phyloP scores from a whole-genome alignment of 1,284 basidiomycete species.

The Sanghuangporus baumii region DNA sequence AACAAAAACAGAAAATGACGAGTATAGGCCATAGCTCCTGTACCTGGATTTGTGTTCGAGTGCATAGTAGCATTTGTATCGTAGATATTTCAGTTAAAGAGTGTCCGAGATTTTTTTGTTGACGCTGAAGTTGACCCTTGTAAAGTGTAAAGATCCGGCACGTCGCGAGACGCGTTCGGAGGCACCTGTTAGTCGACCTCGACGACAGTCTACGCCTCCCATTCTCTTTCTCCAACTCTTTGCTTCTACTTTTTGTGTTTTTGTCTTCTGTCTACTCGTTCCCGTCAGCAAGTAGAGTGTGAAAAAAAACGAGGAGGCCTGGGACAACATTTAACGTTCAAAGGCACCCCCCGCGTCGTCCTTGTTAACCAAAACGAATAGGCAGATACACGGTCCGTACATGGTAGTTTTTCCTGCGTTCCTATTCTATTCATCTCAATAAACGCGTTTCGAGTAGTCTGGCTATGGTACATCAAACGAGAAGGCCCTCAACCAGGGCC shows the following conservation, averaged over 20 bases:
- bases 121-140: background rate
- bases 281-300: background rate
- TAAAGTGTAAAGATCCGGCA: background rate
- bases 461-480: background rate
- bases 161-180: background rate
- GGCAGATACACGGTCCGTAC: background rate
- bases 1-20: background rate
- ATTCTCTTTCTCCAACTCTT: background rate
- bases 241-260: background rate
- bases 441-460: background rate
- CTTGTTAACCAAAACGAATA: background rate
- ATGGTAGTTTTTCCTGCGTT: background rate
- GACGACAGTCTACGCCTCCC: background rate
- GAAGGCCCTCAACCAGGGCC: conserved; percentile 12
- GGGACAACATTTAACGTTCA: background rate
- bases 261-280: background rate
- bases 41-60: too few species aligned
- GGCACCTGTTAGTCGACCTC: background rate
- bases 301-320: background rate
- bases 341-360: background rate
- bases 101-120: background rate
- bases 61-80: background rate
- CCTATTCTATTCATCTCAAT: background rate
- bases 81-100: background rate
- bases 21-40: conserved; percentile 1